Conservation (phyloP, 768 basidiomycete species). For the Erythrobasidium yunnanense region DNA sequence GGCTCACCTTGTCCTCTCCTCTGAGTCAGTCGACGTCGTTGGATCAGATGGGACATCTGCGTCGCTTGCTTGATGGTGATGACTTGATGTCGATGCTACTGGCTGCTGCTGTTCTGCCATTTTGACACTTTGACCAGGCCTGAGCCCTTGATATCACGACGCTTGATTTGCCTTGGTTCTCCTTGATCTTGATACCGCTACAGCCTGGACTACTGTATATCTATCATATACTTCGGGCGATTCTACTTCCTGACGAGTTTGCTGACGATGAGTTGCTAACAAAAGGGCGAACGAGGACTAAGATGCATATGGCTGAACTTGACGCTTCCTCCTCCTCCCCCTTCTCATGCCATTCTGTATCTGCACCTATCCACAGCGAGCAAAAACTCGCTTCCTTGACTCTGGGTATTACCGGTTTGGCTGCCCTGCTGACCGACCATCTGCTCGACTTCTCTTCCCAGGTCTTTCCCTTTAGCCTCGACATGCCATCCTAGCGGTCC, state of each 20-base stretch:
- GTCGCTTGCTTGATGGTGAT: no score
- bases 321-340: background rate
- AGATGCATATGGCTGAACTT: background rate
- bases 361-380: slow-evolving; percentile 19
- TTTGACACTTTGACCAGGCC: no score
- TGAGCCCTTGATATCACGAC: no score
- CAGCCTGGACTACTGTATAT: no score
- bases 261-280: no score
- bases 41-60: no score
- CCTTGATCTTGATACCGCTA: no score
- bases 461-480: slow-evolving; percentile 22
- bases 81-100: no score
- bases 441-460: slow-evolving; percentile 21
- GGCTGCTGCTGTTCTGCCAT: no score
- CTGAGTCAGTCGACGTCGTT: background rate
- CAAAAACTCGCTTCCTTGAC: slow-evolving; percentile 11
- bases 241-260: no score
- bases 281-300: background rate
- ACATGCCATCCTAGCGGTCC: slow-evolving; percentile 26
- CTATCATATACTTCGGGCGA: no score
- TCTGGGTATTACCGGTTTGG: background rate
- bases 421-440: background rate
- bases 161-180: no score
- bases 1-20: background rate
- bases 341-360: slow-evolving; percentile 3